Conservation (phyloP, 1,284 basidiomycete genomes). For the Macrocybe sp. region DNA sequence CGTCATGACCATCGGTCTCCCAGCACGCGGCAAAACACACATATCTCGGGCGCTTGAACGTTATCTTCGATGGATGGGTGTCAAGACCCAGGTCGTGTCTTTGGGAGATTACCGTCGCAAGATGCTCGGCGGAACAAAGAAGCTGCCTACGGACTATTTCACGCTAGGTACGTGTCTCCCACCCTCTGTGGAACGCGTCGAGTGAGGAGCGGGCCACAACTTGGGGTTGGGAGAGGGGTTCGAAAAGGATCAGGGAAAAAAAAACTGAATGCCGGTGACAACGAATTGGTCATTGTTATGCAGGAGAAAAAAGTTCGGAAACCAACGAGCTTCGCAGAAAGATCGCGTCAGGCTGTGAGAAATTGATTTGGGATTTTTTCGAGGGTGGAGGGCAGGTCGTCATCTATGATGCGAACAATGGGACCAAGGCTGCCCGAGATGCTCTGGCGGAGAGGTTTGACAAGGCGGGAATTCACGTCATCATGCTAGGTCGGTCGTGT, state of each 20-base stretch:
- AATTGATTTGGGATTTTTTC: constrained; percentile 89
- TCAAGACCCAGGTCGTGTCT: constrained; percentile 92
- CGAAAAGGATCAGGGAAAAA: no score
- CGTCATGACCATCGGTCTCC: constrained; percentile 88
- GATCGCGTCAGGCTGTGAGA: constrained; percentile 81
- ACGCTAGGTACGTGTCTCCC: constrained; percentile 50
- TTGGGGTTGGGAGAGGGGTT: no score
- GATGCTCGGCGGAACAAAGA: constrained; percentile 83
- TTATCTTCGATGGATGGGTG: constrained; percentile 96
- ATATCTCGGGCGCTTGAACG: constrained; percentile 93
- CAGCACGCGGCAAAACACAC: constrained; percentile 94
- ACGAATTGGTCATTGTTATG: constrained; percentile 7
- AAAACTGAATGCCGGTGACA: neutral
- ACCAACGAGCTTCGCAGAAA: constrained; percentile 74
- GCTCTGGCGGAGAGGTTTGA: constrained; percentile 82
- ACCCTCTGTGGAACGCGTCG: neutral
- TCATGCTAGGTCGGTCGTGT: constrained; percentile 70
- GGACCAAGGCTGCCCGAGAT: constrained; percentile 64
- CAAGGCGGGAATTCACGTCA: constrained; percentile 81
- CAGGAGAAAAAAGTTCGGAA: constrained; percentile 73
- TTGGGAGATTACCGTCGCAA: constrained; percentile 94
- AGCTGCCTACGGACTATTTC: constrained; percentile 91
- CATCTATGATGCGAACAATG: constrained; percentile 99
- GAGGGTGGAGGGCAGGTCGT: constrained; percentile 88
- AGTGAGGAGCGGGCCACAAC: neutral